phyloP scores from a whole-genome alignment of 2,329 filamentous ascomycete genomes.

The Fusarium compactum region DNA sequence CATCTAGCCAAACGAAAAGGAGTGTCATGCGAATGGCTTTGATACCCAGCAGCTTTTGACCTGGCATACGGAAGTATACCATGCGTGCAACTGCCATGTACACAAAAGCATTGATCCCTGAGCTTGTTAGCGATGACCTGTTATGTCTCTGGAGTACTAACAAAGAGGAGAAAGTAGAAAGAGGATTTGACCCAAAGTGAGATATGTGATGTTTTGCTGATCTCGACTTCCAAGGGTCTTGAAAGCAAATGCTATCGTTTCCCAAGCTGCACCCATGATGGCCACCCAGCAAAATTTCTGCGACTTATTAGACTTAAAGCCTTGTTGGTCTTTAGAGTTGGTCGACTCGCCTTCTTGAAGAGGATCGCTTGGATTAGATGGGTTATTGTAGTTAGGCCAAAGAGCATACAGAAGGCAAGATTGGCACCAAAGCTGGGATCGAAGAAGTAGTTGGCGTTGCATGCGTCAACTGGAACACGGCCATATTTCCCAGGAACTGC shows the following conservation, averaged over 20 bases:
- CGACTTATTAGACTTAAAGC: not conserved
- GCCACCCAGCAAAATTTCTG: slow-evolving; percentile 55
- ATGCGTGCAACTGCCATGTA: slow-evolving; percentile 60
- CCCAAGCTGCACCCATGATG: slow-evolving; percentile 56
- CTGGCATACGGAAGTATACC: slow-evolving; percentile 55
- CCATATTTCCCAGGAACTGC: slow-evolving; percentile 52
- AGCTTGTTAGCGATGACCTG: slow-evolving; percentile 1
- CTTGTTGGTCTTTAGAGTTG: rapidly evolving
- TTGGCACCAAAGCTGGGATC: slow-evolving; percentile 52
- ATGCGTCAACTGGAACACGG: slow-evolving; percentile 49
- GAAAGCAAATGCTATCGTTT: slow-evolving; percentile 55
- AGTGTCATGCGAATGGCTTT: slow-evolving; percentile 55
- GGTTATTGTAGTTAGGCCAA: slow-evolving; percentile 46
- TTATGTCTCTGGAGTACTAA: slow-evolving; percentile 22
- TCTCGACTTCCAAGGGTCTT: slow-evolving; percentile 52
- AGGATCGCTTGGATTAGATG: slow-evolving; percentile 49
- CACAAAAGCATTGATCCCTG: slow-evolving; percentile 59
- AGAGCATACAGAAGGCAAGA: slow-evolving; percentile 49
- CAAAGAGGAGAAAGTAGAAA: slow-evolving; percentile 59
- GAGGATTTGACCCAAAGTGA: slow-evolving; percentile 51
- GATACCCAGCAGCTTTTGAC: slow-evolving; percentile 53
- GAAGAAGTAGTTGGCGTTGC: slow-evolving; percentile 51
- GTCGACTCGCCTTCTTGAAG: slow-evolving; percentile 48
- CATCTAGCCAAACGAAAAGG: slow-evolving; percentile 61
- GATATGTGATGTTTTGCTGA: slow-evolving; percentile 53